A percentile compares a stretch with the other conserved stretches of the same genome.
Conservation (phyloP, 306 rosid genomes). For the Quercus mongolica region DNA sequence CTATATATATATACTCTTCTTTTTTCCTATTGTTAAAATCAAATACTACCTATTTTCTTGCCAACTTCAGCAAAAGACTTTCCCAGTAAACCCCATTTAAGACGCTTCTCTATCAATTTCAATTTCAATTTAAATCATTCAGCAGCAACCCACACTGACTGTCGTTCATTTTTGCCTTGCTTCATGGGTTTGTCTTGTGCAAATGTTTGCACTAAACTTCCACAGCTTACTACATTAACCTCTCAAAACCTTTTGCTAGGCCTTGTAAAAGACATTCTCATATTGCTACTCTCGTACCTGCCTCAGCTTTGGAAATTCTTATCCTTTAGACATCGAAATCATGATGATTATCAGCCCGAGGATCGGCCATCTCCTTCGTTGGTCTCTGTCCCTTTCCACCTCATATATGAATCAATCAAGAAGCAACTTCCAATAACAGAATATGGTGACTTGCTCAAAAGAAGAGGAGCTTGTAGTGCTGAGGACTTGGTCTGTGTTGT, state of each 20-base stretch:
- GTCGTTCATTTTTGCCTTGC: neutral
- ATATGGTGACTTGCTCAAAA: neutral
- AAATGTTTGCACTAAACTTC: neutral
- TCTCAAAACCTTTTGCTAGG: neutral
- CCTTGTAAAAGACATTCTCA: neutral
- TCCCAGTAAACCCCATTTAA: too few species aligned
- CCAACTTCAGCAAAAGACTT: too few species aligned
- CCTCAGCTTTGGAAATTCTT: neutral
- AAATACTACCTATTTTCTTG: too few species aligned
- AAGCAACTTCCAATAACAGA: neutral
- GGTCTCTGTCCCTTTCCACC: neutral
- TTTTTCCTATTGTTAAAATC: too few species aligned
- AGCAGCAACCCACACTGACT: neutral
- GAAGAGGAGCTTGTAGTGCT: neutral
- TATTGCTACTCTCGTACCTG: neutral
- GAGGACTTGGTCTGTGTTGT: conserved; percentile 12
- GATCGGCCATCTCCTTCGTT: neutral
- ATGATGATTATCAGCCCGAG: neutral
- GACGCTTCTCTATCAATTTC: neutral
- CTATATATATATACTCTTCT: too few species aligned
- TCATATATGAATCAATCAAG: neutral
- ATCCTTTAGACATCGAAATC: neutral
- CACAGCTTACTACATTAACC: neutral
- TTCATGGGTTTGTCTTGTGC: neutral
- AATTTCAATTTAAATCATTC: neutral